Evolutionary conservation across 768 basidiomycete genomes (phyloP), one percentile per base, ranked within the genome.

Genomic region (Tylopilus sp.): DNA sequence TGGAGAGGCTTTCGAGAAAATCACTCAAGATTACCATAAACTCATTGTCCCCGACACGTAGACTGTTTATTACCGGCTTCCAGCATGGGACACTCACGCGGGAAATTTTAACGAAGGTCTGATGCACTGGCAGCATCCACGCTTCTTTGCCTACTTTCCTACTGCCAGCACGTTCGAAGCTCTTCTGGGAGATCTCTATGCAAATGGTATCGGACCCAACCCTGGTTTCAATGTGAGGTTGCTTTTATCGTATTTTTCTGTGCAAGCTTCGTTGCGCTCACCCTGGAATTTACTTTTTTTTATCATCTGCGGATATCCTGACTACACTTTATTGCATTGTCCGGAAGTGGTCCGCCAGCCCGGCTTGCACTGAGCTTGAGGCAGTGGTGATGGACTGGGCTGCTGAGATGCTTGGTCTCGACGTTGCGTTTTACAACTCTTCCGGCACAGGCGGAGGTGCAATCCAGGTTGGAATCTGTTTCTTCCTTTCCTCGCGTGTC

Each of bases 301-400:
- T 12, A 9, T 1, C 4, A 6, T 8, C 4, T 15, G 18, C 6
- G n/a, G 18, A 38, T 38, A 22, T 42, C 10, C n/a, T n/a, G n/a
- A n/a, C 23, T 7, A 25, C n/a, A n/a, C n/a, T 18, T 4, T 10
- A 6, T 13, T 17, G 17, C 6, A 23, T 47, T 33, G 33, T 17
- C 23, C n/a, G 36, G 17, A 46, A 95, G 91, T 98, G 94, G 95
- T 72, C 81, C 3, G 82, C 81, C 44, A 90, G 90, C 56, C 94
- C 95, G 0, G 92, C 93, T 4, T 92, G 88, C 61, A 98, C 93
- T 3, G 94, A 97, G 65, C 78, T 97, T 2, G 93, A 95, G 66
- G 79, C 77, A 31, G 79, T 93, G 25, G 82, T 90, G 12, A 88
- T 91, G 82, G 95, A 97, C 68, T 98, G 95, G 95, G 80, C 83